Evolutionary conservation across 495 filamentous ascomycete species (phyloP).

Genomic region (Lichenothelia convexa): DNA sequence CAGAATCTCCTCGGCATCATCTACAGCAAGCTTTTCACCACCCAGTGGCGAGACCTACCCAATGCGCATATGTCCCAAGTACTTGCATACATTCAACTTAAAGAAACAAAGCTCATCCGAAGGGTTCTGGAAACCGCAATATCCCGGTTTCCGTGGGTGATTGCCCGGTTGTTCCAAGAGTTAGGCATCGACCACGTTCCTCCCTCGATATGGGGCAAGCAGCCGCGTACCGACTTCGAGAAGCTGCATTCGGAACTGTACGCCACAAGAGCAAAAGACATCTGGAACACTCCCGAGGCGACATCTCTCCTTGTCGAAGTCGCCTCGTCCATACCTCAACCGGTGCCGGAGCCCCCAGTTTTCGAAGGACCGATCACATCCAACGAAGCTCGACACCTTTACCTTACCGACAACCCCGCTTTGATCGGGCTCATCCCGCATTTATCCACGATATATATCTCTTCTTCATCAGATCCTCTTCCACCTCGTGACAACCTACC

Average conservation of each 20-base stretch:
- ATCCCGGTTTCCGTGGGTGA: conserved; percentile 62
- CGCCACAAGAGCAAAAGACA: conserved; percentile 57
- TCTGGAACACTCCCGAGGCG: conserved; percentile 74
- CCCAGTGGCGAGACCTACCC: conserved; percentile 29
- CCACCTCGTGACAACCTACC: conserved; percentile 31
- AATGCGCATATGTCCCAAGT: conserved; percentile 57
- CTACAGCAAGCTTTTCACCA: conserved; percentile 35
- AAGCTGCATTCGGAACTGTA: conserved; percentile 64
- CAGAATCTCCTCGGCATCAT: conserved; percentile 57
- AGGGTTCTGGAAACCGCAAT: conserved; percentile 46
- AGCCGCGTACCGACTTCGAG: conserved; percentile 48
- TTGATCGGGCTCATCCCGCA: conserved; percentile 44
- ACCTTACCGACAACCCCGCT: conserved; percentile 51
- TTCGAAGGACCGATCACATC: conserved; percentile 32
- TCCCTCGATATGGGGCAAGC: conserved; percentile 60
- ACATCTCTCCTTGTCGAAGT: conserved; percentile 53
- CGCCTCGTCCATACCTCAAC: conserved; percentile 28
- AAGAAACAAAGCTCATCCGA: conserved; percentile 44
- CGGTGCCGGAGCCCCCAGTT: conserved; percentile 11
- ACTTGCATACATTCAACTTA: conserved; percentile 52
- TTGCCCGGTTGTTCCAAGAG: conserved; percentile 54
- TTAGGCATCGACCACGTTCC: conserved; percentile 56
- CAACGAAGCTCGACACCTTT: conserved; percentile 58
- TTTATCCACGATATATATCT: conserved; percentile 30
- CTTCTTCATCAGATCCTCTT: conserved; percentile 51